A percentile compares a stretch with the other conserved stretches of the same genome.
Evolutionary conservation across 2,329 filamentous ascomycete genomes (phyloP).

Genomic region (Chalaropsis ovoidea): DNA sequence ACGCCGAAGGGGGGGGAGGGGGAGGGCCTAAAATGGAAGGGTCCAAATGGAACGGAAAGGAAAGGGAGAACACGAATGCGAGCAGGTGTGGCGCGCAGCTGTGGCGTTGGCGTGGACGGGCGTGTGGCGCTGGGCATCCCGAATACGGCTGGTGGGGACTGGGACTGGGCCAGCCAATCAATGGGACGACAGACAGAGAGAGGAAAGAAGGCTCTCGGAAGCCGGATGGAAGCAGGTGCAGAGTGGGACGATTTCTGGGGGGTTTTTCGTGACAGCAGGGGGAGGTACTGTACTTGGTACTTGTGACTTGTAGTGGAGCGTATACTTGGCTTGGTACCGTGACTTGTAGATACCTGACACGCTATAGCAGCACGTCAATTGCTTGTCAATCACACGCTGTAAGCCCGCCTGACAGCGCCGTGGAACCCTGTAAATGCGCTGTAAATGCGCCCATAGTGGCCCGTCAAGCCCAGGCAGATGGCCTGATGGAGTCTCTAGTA

Average conservation of each 20-base stretch:
- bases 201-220: background rate
- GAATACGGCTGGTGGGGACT: background rate
- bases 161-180: background rate
- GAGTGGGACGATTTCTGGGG: constrained; percentile 1
- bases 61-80: constrained; percentile 17
- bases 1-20: too few relatives aligned
- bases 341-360: too few relatives aligned
- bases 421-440: too few relatives aligned
- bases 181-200: background rate
- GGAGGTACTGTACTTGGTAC: too few relatives aligned
- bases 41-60: too few relatives aligned
- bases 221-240: constrained; percentile 7
- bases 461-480: background rate
- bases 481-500: background rate
- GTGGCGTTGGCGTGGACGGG: background rate
- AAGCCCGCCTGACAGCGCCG: too few relatives aligned
- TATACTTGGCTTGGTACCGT: background rate
- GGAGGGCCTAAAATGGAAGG: too few relatives aligned
- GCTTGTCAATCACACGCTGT: too few relatives aligned
- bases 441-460: background rate
- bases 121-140: background rate
- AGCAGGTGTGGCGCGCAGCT: background rate
- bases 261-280: too few relatives aligned
- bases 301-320: too few relatives aligned
- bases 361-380: too few relatives aligned